These are phyloP conservation scores for Pichia deserticola DNA, from an alignment of 805 yeast genomes.

Conservation along the genomic window DNA sequence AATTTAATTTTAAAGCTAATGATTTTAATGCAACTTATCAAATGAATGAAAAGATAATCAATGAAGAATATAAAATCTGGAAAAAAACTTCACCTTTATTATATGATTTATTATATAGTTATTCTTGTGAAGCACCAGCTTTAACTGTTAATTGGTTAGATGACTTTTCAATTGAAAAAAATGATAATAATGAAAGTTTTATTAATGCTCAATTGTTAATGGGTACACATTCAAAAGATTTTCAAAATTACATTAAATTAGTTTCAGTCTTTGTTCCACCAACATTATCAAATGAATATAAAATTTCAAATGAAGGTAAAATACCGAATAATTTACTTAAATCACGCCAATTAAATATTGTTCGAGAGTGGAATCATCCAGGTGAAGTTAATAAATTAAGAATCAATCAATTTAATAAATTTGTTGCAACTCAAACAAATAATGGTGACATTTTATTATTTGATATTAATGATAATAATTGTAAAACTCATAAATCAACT, in stretches of 20 bases:
- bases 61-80: conserved; percentile 80
- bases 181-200: conserved; percentile 5
- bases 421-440: conserved; percentile 49
- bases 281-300: conserved; percentile 34
- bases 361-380: conserved; percentile 50
- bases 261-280: conserved; percentile 42
- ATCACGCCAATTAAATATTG: conserved; percentile 35
- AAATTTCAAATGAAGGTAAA: neutral
- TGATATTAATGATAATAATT: conserved; percentile 22
- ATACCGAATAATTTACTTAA: conserved; percentile 16
- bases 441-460: conserved; percentile 43
- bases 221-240: conserved; percentile 40
- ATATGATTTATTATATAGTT: conserved; percentile 66
- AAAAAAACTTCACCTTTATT: conserved; percentile 75
- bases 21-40: conserved; percentile 35
- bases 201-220: conserved; percentile 29
- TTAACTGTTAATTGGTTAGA: conserved; percentile 66
- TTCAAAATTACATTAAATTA: conserved; percentile 38
- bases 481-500: conserved; percentile 15
- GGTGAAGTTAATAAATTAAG: conserved; percentile 62
- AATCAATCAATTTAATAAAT: conserved; percentile 40
- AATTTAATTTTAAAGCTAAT: conserved; percentile 9
- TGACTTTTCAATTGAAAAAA: conserved; percentile 19
- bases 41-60: conserved; percentile 51
- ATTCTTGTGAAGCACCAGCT: conserved; percentile 63